Percentiles rank a stretch among this genome's conserved stretches.
Conservation (phyloP, 2,329 filamentous ascomycete species). For the Rhinocladiella similis region DNA sequence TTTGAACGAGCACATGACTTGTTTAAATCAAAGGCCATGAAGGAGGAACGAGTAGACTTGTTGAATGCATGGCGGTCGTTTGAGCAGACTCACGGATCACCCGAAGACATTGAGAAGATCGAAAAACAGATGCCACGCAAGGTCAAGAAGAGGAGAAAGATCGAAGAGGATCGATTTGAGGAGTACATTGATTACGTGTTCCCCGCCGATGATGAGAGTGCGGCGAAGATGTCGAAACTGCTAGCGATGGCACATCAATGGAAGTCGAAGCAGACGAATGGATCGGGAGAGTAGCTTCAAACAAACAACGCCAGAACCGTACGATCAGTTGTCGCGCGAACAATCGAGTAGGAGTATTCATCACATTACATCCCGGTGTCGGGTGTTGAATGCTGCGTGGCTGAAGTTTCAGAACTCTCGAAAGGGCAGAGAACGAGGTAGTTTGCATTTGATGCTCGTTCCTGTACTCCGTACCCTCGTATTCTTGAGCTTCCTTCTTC, state of each 20-base stretch:
- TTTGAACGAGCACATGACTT: conserved; percentile 83
- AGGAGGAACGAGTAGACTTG: conserved; percentile 87
- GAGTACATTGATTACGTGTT: conserved; percentile 98
- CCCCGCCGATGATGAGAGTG: conserved; percentile 88
- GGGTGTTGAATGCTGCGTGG: too few species aligned
- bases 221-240: conserved; percentile 78
- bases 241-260: conserved; percentile 83
- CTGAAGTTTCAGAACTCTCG: too few species aligned
- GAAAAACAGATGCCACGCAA: conserved; percentile 91
- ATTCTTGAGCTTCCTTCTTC: too few species aligned
- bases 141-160: conserved; percentile 81
- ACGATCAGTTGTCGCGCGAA: too few species aligned
- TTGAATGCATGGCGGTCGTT: conserved; percentile 93
- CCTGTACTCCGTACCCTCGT: too few species aligned
- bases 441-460: too few species aligned
- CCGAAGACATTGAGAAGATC: conserved; percentile 75
- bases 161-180: conserved; percentile 92
- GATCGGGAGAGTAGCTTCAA: conserved; percentile 11
- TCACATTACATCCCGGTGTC: too few species aligned
- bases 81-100: conserved; percentile 78
- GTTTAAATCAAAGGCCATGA: conserved; percentile 87
- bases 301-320: too few species aligned
- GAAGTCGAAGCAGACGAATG: conserved; percentile 62
- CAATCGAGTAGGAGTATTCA: background rate
- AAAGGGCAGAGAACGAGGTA: too few species aligned